These are phyloP conservation scores for Phlebiopsis gigantea DNA, from an alignment of 768 basidiomycete genomes.

Conservation along the genomic window DNA sequence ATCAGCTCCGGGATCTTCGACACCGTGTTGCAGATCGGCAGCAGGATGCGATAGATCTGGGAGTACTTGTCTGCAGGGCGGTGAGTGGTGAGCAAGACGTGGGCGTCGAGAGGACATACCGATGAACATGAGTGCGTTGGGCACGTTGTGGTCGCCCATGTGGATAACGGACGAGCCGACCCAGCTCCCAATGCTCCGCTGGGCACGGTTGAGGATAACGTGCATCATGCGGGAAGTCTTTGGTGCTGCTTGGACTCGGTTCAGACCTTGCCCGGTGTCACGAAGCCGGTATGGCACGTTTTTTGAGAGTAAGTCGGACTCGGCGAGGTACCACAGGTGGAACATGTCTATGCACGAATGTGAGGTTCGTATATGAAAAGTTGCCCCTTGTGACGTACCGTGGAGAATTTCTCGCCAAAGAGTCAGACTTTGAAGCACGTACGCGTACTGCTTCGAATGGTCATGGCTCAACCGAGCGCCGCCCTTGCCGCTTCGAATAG, in stretches of 20 bases:
- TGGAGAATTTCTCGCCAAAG: conserved; percentile 85
- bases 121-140: conserved; percentile 83
- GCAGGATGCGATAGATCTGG: conserved; percentile 84
- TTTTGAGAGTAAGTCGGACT: conserved; percentile 78
- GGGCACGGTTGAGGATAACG: conserved; percentile 77
- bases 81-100: neutral
- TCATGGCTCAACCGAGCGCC: conserved; percentile 82
- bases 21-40: conserved; percentile 82
- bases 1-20: conserved; percentile 63
- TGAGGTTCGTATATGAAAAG: neutral
- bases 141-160: conserved; percentile 85
- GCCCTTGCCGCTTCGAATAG: conserved; percentile 75
- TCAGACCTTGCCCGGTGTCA: conserved; percentile 88
- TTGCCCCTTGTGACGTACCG: conserved; percentile 36
- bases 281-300: conserved; percentile 71
- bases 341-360: conserved; percentile 63
- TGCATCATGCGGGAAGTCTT: conserved; percentile 93
- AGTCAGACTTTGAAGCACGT: conserved; percentile 81
- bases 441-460: conserved; percentile 80
- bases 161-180: conserved; percentile 63
- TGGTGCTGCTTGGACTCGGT: conserved; percentile 81
- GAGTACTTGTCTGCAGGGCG: conserved; percentile 68
- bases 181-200: conserved; percentile 76
- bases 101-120: conserved; percentile 28
- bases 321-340: conserved; percentile 76